phyloP scores from a whole-genome alignment of 805 yeast genomes.

The Candida silvatica region DNA sequence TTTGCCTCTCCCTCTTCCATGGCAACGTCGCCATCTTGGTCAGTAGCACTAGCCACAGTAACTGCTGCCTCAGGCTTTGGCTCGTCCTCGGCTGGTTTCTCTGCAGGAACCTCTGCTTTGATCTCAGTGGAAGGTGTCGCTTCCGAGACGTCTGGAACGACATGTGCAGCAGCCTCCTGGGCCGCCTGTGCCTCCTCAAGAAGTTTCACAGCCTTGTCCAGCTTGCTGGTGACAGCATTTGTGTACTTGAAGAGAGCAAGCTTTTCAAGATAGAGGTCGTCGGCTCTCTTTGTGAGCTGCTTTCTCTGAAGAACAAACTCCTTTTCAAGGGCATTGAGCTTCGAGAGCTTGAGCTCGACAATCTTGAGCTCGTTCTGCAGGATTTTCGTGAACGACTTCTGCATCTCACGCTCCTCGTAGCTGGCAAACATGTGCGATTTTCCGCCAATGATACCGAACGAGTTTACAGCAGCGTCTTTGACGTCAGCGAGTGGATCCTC shows the following conservation, averaged over 20 bases:
- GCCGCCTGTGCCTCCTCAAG: slow-evolving; percentile 3
- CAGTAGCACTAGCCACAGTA: not conserved
- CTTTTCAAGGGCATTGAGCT: slow-evolving; percentile 54
- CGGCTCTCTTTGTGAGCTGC: slow-evolving; percentile 51
- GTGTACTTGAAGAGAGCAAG: slow-evolving; percentile 58
- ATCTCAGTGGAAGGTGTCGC: not conserved
- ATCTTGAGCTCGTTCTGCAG: slow-evolving; percentile 56
- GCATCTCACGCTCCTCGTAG: slow-evolving; percentile 73
- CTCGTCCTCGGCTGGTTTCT: not conserved
- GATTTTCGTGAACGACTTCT: slow-evolving; percentile 45
- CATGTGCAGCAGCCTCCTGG: not conserved
- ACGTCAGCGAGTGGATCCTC: slow-evolving; percentile 23
- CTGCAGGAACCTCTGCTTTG: not conserved
- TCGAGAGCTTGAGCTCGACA: slow-evolving; percentile 52
- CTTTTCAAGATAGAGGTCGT: slow-evolving; percentile 57
- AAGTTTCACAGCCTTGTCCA: slow-evolving; percentile 28
- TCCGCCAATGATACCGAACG: slow-evolving; percentile 71
- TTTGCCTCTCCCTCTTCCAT: slow-evolving; percentile 13
- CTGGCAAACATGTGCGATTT: slow-evolving; percentile 73
- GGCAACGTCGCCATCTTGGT: slow-evolving; percentile 3
- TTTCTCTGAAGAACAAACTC: slow-evolving; percentile 59
- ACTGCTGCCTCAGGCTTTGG: not conserved
- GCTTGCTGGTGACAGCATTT: slow-evolving; percentile 37
- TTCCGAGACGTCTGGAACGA: not conserved
- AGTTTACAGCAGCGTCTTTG: slow-evolving; percentile 57